phyloP scores from a whole-genome alignment of 495 filamentous ascomycete species.

The Aspergillus ostianus region DNA sequence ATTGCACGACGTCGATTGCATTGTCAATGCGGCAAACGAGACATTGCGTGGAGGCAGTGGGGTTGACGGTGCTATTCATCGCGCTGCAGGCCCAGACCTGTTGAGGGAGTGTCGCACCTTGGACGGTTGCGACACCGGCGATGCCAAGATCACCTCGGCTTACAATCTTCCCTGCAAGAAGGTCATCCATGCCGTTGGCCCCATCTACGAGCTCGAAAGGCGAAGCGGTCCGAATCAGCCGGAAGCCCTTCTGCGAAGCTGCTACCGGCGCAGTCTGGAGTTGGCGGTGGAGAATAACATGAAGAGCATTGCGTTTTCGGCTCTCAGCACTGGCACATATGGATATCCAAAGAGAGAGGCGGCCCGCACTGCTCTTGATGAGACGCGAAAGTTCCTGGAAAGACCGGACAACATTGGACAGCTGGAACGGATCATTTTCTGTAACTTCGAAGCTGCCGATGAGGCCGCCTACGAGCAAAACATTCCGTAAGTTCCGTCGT shows the following conservation, averaged over 20 bases:
- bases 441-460: slow-evolving; percentile 77
- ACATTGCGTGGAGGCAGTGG: slow-evolving; percentile 81
- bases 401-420: slow-evolving; percentile 47
- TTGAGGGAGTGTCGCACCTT: slow-evolving; percentile 68
- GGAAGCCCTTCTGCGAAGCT: slow-evolving; percentile 56
- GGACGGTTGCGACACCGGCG: slow-evolving; percentile 71
- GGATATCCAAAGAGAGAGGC: slow-evolving; percentile 78
- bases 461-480: slow-evolving; percentile 62
- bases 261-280: slow-evolving; percentile 74
- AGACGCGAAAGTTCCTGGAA: slow-evolving; percentile 71
- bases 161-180: slow-evolving; percentile 72
- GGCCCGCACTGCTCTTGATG: slow-evolving; percentile 62
- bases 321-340: slow-evolving; percentile 85
- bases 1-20: slow-evolving; percentile 67
- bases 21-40: slow-evolving; percentile 90
- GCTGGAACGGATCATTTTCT: slow-evolving; percentile 76
- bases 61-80: slow-evolving; percentile 85
- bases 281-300: slow-evolving; percentile 64
- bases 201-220: slow-evolving; percentile 58
- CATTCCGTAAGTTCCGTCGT: slow-evolving; percentile 63
- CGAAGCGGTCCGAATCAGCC: slow-evolving; percentile 34
- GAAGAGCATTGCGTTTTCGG: slow-evolving; percentile 75
- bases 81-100: slow-evolving; percentile 69
- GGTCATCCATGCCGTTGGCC: slow-evolving; percentile 90
- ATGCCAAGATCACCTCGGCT: slow-evolving; percentile 78